Conservation (phyloP, 148 eudicot genomes). For the Heliamphora exappendiculata region DNA sequence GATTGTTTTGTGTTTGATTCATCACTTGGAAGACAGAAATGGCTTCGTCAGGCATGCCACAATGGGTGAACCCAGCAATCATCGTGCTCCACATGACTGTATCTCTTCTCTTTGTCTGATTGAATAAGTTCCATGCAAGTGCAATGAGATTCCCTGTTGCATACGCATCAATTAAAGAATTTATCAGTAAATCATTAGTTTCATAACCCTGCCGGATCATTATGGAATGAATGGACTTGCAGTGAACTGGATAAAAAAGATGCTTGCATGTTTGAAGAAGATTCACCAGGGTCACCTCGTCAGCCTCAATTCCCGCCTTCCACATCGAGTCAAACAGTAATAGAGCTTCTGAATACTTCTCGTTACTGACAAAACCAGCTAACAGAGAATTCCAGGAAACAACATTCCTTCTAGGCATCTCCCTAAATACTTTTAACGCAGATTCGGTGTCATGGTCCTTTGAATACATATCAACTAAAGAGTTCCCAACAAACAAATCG, state of each 20-base stretch:
- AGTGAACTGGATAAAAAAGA: conserved; percentile 28
- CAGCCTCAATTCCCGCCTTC: conserved; percentile 38
- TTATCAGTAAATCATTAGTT: conserved; percentile 46
- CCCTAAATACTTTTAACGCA: conserved; percentile 42
- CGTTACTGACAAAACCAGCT: conserved; percentile 55
- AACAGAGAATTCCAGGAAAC: conserved; percentile 80
- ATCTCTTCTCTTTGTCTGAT: conserved; percentile 31
- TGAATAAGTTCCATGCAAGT: conserved; percentile 45
- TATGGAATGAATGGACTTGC: conserved; percentile 54
- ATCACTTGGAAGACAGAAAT: conserved; percentile 40
- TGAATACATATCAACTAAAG: conserved; percentile 59
- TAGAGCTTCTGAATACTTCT: conserved; percentile 50
- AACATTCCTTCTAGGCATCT: conserved; percentile 41
- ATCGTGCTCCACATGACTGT: conserved; percentile 69
- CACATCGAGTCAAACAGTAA: conserved; percentile 44
- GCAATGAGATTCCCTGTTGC: conserved; percentile 54
- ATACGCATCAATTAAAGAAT: conserved; percentile 69
- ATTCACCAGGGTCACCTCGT: conserved; percentile 72
- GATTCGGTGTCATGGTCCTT: conserved; percentile 50
- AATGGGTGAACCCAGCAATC: conserved; percentile 70
- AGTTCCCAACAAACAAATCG: conserved; percentile 57
- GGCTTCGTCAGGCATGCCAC: conserved; percentile 76
- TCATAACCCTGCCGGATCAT: conserved; percentile 39
- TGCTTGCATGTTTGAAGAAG: conserved; percentile 63
- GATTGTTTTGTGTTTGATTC: conserved; percentile 23